Conservation (phyloP, 1,284 basidiomycete species). For the Calocybe gambosa region DNA sequence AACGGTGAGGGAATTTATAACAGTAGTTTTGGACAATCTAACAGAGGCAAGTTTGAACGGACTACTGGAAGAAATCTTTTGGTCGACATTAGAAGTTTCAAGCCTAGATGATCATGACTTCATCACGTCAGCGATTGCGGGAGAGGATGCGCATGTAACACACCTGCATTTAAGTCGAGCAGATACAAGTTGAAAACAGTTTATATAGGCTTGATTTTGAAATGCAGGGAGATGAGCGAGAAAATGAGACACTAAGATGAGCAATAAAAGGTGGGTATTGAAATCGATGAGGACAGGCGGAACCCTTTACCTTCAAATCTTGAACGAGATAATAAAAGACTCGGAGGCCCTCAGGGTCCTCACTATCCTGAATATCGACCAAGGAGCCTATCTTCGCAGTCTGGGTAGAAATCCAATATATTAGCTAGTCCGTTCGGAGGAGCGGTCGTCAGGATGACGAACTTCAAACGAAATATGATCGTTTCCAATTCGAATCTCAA, state of each 20-base stretch:
- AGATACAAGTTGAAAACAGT: neutral
- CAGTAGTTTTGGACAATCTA: too few species aligned
- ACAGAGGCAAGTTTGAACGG: too few species aligned
- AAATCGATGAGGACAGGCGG: neutral
- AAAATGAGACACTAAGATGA: constrained; percentile 87
- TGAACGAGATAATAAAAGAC: constrained; percentile 99
- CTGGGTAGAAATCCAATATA: constrained; percentile 35
- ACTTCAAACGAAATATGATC: constrained; percentile 99
- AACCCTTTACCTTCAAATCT: constrained; percentile 77
- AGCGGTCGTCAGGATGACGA: constrained; percentile 25
- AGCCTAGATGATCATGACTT: too few species aligned
- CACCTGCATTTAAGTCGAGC: too few species aligned
- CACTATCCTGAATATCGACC: constrained; percentile 94
- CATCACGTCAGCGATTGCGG: too few species aligned
- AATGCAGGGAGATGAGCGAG: constrained; percentile 95
- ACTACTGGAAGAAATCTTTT: too few species aligned
- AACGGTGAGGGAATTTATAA: too few species aligned
- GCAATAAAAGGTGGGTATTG: constrained; percentile 1
- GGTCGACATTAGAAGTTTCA: too few species aligned
- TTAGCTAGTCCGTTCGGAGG: too few species aligned
- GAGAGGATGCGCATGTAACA: too few species aligned
- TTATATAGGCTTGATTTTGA: constrained; percentile 99
- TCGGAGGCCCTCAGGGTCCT: constrained; percentile 96
- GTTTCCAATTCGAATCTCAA: constrained; percentile 90
- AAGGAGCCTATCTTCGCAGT: constrained; percentile 97